phyloP scores from a whole-genome alignment of 2,329 filamentous ascomycete genomes.

The Rhytidhysteron rufulum region DNA sequence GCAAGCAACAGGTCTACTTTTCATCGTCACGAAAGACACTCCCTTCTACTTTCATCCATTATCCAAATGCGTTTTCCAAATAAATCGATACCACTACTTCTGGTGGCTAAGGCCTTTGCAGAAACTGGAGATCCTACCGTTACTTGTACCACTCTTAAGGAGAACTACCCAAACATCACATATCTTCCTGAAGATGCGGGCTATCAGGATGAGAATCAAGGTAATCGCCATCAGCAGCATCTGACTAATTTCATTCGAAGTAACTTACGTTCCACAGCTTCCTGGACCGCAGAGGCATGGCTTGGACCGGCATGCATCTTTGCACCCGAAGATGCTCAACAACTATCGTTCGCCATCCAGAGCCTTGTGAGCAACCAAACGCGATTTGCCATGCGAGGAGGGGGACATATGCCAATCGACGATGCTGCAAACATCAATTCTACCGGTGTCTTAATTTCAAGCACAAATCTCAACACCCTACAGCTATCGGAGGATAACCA shows the following conservation, averaged over 20 bases:
- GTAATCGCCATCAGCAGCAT: not conserved
- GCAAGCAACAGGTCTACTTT: too few relatives aligned
- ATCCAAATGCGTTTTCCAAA: too few relatives aligned
- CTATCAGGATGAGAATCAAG: slow-evolving; percentile 7
- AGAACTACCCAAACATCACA: slow-evolving; percentile 7
- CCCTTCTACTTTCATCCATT: too few relatives aligned
- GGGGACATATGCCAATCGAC: slow-evolving; percentile 21
- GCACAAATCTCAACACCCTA: slow-evolving; percentile 17
- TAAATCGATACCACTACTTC: too few relatives aligned
- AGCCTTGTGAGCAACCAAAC: slow-evolving; percentile 10
- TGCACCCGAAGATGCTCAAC: slow-evolving; percentile 10
- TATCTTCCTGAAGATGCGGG: slow-evolving; percentile 8
- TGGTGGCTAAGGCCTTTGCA: too few relatives aligned
- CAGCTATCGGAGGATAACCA: slow-evolving; percentile 18
- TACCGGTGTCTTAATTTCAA: slow-evolving; percentile 16
- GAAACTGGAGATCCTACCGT: not conserved
- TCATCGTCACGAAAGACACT: too few relatives aligned
- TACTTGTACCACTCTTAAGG: slow-evolving; percentile 1
- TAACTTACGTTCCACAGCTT: slow-evolving; percentile 3
- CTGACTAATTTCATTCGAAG: not conserved
- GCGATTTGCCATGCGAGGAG: slow-evolving; percentile 18
- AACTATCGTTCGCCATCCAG: slow-evolving; percentile 15
- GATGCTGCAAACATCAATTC: slow-evolving; percentile 17
- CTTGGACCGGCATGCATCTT: slow-evolving; percentile 16
- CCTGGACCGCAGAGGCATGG: slow-evolving; percentile 10